Evolutionary conservation across 202 grass and related monocot species (phyloP), one percentile per base, ranked within the genome.

Genomic region (Schoenoplectus triqueter): DNA sequence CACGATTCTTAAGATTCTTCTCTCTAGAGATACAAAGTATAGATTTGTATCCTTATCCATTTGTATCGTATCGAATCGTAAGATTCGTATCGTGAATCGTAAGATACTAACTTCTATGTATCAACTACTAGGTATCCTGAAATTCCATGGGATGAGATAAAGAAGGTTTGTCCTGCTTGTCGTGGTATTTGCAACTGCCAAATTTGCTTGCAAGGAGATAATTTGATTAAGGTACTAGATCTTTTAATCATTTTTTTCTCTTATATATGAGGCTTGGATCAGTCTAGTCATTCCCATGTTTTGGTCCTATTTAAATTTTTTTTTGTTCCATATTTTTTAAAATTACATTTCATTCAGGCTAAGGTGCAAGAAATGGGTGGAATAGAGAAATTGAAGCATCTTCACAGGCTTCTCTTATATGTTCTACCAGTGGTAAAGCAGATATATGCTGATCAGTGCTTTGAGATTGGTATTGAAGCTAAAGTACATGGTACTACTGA

Each of bases 101-200:
- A n/a, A n/a, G n/a, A n/a, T n/a, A n/a, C n/a, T n/a, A n/a, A n/a
- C n/a, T n/a, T n/a, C n/a, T n/a, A n/a, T 55, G 49, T 66, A 51
- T 86, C 13, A 18, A 72, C 21, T 67, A 85, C 46, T 87, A 98
- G 95, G 92, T 95, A 98, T 89, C 88, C 92, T 54, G 92, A 98
- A 80, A 93, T 95, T 86, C 83, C 91, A 7, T 54, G 90, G 39
- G 92, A 98, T 59, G 92, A 95, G 70, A 77, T 92, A 78, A 88
- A 10, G 78, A 90, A 93, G 69, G 95, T 98, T 85, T 98, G 95
- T 80, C 95, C 95, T 9, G 95, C 92, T 65, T 98, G 95, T 75
- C 95, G 95, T 80, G 95, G 95, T 78, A 95, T 98, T 87, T 98
- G 95, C 87, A 98, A 92, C 62, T 98, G 95, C 68, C 90, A 77